Conservation (phyloP, 345 rosid genomes). For the Passiflora organensis region DNA sequence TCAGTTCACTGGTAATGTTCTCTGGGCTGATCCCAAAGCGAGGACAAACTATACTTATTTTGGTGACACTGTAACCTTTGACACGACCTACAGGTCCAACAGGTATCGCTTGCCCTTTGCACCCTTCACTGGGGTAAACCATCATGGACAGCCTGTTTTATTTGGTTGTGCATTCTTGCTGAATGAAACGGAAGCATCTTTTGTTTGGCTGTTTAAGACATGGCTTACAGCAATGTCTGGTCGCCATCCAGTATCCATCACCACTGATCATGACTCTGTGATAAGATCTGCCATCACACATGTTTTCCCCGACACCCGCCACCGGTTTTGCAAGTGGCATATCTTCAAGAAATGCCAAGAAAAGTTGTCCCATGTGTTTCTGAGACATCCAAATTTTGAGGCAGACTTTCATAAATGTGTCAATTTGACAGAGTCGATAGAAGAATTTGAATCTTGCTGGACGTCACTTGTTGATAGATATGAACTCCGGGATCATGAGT, state of each 20-base stretch:
- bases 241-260: constrained; percentile 55
- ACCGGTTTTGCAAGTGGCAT: constrained; percentile 45
- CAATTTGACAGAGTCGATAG: constrained; percentile 39
- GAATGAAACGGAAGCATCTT: constrained; percentile 58
- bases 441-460: constrained; percentile 70
- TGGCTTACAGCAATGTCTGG: constrained; percentile 76
- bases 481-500: constrained; percentile 48
- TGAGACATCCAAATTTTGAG: constrained; percentile 54
- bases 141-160: constrained; percentile 68
- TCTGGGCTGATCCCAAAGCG: constrained; percentile 64
- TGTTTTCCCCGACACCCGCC: constrained; percentile 49
- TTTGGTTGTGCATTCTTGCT: constrained; percentile 62
- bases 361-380: constrained; percentile 51
- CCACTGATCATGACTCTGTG: constrained; percentile 55
- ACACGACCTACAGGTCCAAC: constrained; percentile 41
- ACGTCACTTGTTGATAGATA: constrained; percentile 42
- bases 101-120: constrained; percentile 54
- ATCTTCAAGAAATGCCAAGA: constrained; percentile 57
- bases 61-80: constrained; percentile 54
- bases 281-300: constrained; percentile 53
- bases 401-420: constrained; percentile 56
- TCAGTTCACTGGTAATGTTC: constrained; percentile 39
- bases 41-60: constrained; percentile 51
- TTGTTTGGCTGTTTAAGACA: constrained; percentile 60
- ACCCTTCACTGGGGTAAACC: constrained; percentile 64